Percentiles rank a stretch among this genome's conserved stretches.
Evolutionary conservation across 495 filamentous ascomycete species (phyloP).

Genomic region (Penicillium longicatenatum): DNA sequence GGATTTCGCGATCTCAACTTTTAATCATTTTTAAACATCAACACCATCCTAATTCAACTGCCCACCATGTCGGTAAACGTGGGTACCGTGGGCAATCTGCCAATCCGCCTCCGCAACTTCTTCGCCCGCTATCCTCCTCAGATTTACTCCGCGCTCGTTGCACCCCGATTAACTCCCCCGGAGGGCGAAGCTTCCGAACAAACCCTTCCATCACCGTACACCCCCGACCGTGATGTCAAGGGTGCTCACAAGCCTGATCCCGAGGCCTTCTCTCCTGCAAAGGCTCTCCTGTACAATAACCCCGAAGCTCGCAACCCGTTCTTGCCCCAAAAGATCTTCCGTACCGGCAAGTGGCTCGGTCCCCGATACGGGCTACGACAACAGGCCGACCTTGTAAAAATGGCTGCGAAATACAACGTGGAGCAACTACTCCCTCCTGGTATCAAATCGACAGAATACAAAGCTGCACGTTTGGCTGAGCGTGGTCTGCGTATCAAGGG

Average conservation of each 20-base stretch:
- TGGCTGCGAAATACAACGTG: conserved; percentile 77
- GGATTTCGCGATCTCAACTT: conserved; percentile 22
- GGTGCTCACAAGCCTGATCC: conserved; percentile 40
- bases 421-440: conserved; percentile 80
- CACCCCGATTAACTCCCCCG: conserved; percentile 42
- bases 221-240: conserved; percentile 46
- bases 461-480: conserved; percentile 65
- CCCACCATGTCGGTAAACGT: conserved; percentile 32
- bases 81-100: conserved; percentile 39
- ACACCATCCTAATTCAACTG: neutral
- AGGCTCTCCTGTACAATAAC: conserved; percentile 38
- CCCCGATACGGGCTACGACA: conserved; percentile 79
- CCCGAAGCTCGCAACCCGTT: conserved; percentile 69
- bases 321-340: conserved; percentile 65
- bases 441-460: conserved; percentile 72
- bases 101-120: conserved; percentile 77
- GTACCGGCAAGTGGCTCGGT: conserved; percentile 75
- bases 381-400: conserved; percentile 89
- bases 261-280: conserved; percentile 34
- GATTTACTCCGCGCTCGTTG: conserved; percentile 42
- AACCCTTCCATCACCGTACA: conserved; percentile 50
- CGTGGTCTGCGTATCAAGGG: conserved; percentile 80
- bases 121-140: conserved; percentile 84
- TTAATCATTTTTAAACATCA: conserved; percentile 16
- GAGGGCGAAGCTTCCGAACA: conserved; percentile 24